A percentile compares a stretch with the other conserved stretches of the same genome.
Evolutionary conservation across 2,329 filamentous ascomycete species (phyloP).

Genomic region (Fusarium circinatum): DNA sequence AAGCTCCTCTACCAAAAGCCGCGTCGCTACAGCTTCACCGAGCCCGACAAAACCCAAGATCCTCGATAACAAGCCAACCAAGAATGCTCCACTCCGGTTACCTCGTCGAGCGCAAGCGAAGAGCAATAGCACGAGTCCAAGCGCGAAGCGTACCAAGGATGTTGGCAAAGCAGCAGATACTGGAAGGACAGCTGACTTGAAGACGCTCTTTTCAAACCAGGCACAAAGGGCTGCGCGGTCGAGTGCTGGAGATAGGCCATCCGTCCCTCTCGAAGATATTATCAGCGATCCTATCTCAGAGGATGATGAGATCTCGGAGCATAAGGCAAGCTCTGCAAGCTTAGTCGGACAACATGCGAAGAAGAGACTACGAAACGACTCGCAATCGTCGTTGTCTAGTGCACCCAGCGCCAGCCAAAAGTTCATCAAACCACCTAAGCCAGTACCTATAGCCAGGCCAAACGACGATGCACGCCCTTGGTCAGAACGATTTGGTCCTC

Average conservation of each 20-base stretch:
- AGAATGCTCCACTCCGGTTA: constrained; percentile 34
- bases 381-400: constrained; percentile 37
- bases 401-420: constrained; percentile 57
- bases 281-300: constrained; percentile 69
- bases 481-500: constrained; percentile 85
- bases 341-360: constrained; percentile 66
- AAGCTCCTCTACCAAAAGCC: constrained; percentile 50
- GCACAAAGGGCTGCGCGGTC: constrained; percentile 59
- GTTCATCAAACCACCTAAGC: constrained; percentile 59
- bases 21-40: constrained; percentile 51
- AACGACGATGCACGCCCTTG: constrained; percentile 77
- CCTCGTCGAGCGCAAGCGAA: constrained; percentile 44
- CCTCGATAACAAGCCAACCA: constrained; percentile 33
- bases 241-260: constrained; percentile 44
- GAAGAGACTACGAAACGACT: constrained; percentile 59
- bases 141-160: constrained; percentile 53
- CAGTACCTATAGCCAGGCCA: constrained; percentile 38
- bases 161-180: constrained; percentile 58
- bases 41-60: constrained; percentile 53
- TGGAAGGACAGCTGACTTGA: constrained; percentile 65
- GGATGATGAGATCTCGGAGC: constrained; percentile 65
- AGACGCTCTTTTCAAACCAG: constrained; percentile 70
- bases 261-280: constrained; percentile 58
- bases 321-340: constrained; percentile 62
- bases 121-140: constrained; percentile 47